Conservation (phyloP, 768 basidiomycete species). For the Podaxis carcinomalis region DNA sequence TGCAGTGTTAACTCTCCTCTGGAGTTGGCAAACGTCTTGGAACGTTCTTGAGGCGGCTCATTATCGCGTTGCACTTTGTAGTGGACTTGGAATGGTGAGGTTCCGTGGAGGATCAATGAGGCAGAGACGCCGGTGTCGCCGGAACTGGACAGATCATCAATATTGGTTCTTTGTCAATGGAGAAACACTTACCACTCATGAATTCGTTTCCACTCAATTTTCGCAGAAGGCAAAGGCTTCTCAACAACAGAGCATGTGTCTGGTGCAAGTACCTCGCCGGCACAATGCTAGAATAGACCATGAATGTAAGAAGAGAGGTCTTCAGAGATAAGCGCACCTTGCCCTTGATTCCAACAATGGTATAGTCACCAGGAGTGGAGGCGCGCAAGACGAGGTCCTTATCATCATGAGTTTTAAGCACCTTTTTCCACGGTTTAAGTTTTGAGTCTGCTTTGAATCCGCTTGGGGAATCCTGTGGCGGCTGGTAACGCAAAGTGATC, state of each 20-base stretch:
- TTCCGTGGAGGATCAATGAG: conserved; percentile 80
- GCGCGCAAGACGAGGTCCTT: conserved; percentile 46
- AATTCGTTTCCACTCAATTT: conserved; percentile 85
- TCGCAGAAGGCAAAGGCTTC: conserved; percentile 71
- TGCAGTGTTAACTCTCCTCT: conserved; percentile 80
- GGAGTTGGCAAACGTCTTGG: conserved; percentile 59
- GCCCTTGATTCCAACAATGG: conserved; percentile 65
- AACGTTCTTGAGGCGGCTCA: conserved; percentile 54
- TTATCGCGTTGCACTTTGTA: conserved; percentile 73
- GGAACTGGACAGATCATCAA: conserved; percentile 43
- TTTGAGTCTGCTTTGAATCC: conserved; percentile 31
- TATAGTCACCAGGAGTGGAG: conserved; percentile 72
- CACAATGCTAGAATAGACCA: conserved; percentile 49
- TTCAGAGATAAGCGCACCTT: conserved; percentile 35
- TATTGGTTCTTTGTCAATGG: background rate
- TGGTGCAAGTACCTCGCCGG: conserved; percentile 80
- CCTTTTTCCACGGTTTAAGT: conserved; percentile 61
- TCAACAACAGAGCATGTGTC: conserved; percentile 76
- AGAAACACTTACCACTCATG: conserved; percentile 71
- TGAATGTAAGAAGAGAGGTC: conserved; percentile 9
- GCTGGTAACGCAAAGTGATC: conserved; percentile 57
- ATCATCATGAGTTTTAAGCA: conserved; percentile 44
- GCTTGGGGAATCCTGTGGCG: conserved; percentile 31
- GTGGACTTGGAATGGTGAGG: conserved; percentile 82
- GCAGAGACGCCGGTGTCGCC: conserved; percentile 91